These are phyloP conservation scores for Leishmania major DNA, from an alignment of 208 protist species.

Conservation along the genomic window DNA sequence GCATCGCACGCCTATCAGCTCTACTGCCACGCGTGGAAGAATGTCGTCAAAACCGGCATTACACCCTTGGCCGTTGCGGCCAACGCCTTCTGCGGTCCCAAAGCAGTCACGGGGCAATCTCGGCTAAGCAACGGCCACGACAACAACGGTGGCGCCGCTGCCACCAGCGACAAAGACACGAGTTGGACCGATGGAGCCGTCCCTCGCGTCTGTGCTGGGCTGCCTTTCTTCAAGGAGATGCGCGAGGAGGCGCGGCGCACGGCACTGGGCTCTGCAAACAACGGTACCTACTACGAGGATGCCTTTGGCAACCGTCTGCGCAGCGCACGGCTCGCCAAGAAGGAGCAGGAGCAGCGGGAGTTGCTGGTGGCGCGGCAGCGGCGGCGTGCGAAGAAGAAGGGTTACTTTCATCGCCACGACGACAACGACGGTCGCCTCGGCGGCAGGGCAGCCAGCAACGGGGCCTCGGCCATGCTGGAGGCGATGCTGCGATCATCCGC, in stretches of 20 bases:
- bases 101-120: background rate
- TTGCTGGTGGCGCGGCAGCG: conserved; percentile 36
- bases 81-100: conserved; percentile 14
- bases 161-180: background rate
- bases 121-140: background rate
- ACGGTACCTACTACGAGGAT: conserved; percentile 50
- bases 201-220: conserved; percentile 26
- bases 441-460: background rate
- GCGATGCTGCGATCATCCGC: conserved; percentile 16
- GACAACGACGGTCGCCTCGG: conserved; percentile 5
- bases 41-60: conserved; percentile 28
- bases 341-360: conserved; percentile 50
- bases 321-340: conserved; percentile 72
- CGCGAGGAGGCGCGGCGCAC: conserved; percentile 34
- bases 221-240: conserved; percentile 57
- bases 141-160: background rate
- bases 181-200: conserved; percentile 9
- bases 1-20: conserved; percentile 32
- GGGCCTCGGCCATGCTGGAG: conserved; percentile 25
- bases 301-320: conserved; percentile 75
- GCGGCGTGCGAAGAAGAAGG: conserved; percentile 45
- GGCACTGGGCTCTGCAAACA: conserved; percentile 36
- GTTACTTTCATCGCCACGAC: conserved; percentile 68
- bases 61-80: conserved; percentile 17
- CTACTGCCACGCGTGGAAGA: conserved; percentile 36